Percentiles rank a stretch among this genome's conserved stretches.
These are phyloP conservation scores for rapeseed (Brassica napus) DNA, from an alignment of 345 rosid species.

Conservation along the genomic window DNA sequence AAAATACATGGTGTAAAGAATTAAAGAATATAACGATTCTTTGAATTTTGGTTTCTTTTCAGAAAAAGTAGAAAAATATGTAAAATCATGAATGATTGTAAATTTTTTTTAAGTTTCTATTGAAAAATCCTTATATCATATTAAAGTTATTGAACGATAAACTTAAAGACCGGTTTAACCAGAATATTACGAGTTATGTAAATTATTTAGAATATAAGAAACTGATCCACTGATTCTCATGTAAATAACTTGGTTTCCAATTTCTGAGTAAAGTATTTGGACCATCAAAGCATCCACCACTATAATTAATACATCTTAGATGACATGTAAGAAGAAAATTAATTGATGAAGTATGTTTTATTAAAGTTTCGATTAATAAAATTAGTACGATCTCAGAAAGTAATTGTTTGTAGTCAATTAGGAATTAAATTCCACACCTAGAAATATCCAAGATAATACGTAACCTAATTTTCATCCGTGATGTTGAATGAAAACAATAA, in stretches of 20 bases:
- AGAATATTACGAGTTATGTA: not conserved
- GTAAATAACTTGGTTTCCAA: not conserved
- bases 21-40: not conserved
- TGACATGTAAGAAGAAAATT: not conserved
- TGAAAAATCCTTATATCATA: not conserved
- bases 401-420: not conserved
- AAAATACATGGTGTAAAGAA: not conserved
- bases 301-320: not conserved
- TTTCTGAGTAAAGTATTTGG: not conserved
- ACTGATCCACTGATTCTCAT: not conserved
- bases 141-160: not conserved
- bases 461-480: slow-evolving; percentile 30
- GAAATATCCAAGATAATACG: slow-evolving; percentile 21
- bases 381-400: slow-evolving; percentile 22
- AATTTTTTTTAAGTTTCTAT: not conserved
- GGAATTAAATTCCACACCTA: slow-evolving; percentile 32
- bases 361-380: not conserved
- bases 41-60: not conserved
- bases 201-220: not conserved
- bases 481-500: slow-evolving; percentile 15
- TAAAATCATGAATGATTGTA: not conserved
- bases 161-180: not conserved
- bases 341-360: not conserved
- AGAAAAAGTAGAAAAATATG: not conserved
- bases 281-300: not conserved